Evolutionary conservation across 2,329 filamentous ascomycete species (phyloP).

Genomic region (Aspergillus felis): DNA sequence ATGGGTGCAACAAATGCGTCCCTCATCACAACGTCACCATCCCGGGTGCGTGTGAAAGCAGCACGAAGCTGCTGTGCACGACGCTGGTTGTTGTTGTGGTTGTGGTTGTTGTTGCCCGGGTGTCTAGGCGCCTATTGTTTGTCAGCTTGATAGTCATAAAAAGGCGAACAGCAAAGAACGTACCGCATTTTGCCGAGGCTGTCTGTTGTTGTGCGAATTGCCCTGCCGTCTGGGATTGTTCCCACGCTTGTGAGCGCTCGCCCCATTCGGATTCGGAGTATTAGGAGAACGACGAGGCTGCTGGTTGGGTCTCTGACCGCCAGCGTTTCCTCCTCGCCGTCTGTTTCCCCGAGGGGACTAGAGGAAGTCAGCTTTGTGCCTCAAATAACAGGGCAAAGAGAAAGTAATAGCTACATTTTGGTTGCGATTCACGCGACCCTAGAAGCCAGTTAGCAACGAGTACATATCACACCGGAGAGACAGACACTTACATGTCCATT

Average conservation of each 20-base stretch:
- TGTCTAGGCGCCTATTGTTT: neutral
- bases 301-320: neutral
- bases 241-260: neutral
- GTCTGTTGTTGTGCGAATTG: neutral
- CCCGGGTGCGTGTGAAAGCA: neutral
- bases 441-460: neutral
- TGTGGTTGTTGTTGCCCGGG: neutral
- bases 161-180: neutral
- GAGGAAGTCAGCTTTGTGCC: neutral
- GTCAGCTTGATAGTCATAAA: neutral
- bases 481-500: neutral
- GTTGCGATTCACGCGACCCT: neutral
- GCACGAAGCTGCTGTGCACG: neutral
- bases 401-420: neutral
- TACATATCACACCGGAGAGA: neutral
- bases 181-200: neutral
- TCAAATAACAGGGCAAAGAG: neutral
- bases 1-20: neutral
- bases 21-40: conserved; percentile 2
- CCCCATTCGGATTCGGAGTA: neutral
- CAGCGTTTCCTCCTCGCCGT: neutral
- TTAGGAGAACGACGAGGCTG: neutral
- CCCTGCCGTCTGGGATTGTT: neutral
- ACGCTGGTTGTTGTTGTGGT: neutral
- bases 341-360: neutral